A percentile compares a stretch with the other conserved stretches of the same genome.
phyloP scores from a whole-genome alignment of 352 stramenopile genomes.

The Discostella stelligera region DNA sequence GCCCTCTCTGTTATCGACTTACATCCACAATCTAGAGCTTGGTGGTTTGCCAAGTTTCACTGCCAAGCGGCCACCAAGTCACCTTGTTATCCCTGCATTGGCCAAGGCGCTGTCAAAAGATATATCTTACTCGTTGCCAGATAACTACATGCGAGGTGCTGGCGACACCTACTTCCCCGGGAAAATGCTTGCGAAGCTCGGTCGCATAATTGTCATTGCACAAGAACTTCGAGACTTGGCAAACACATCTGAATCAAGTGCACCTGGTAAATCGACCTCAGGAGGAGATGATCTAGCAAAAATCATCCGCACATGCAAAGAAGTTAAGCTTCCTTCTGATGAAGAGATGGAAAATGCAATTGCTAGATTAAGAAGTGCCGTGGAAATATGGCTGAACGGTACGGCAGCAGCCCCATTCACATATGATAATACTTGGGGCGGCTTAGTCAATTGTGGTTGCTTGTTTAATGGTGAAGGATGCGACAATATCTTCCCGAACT shows the following conservation, averaged over 20 bases:
- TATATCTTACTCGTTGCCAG: constrained; percentile 71
- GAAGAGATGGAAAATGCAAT: constrained; percentile 61
- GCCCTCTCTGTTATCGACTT: not conserved
- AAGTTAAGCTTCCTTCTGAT: constrained; percentile 51
- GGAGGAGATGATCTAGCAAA: constrained; percentile 37
- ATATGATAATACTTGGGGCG: constrained; percentile 84
- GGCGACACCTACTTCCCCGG: constrained; percentile 85
- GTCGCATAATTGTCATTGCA: constrained; percentile 79
- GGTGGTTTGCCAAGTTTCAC: constrained; percentile 63
- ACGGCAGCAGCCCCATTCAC: constrained; percentile 76
- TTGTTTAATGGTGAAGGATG: constrained; percentile 69
- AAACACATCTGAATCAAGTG: constrained; percentile 27
- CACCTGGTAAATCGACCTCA: constrained; percentile 4
- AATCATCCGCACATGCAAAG: constrained; percentile 45
- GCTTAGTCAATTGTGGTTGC: constrained; percentile 83
- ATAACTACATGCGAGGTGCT: constrained; percentile 79
- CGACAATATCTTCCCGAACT: constrained; percentile 75
- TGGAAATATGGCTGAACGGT: constrained; percentile 85
- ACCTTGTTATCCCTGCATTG: constrained; percentile 61
- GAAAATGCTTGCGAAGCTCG: constrained; percentile 84
- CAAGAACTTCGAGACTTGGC: constrained; percentile 75
- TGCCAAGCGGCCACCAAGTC: constrained; percentile 58
- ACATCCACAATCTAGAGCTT: constrained; percentile 15
- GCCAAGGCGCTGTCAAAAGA: constrained; percentile 68
- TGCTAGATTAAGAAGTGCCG: constrained; percentile 48